A percentile compares a stretch with the other conserved stretches of the same genome.
Evolutionary conservation across 257 asterid genomes (phyloP).

Genomic region (Avicennia marina): DNA sequence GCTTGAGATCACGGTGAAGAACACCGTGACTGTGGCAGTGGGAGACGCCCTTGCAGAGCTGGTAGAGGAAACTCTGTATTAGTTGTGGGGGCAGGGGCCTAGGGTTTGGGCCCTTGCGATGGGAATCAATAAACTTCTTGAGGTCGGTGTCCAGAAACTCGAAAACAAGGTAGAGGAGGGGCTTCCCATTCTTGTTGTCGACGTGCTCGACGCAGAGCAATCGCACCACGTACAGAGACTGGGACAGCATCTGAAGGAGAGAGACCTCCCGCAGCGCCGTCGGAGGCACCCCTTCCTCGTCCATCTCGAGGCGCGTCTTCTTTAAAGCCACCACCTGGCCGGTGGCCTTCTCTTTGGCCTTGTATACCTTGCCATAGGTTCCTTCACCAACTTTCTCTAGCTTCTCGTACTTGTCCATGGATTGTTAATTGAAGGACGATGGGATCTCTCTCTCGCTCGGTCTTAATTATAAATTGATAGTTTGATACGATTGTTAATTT

Average conservation of each 20-base stretch:
- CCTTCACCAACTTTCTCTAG: slow-evolving; percentile 98
- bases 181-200: slow-evolving; percentile 81
- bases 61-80: slow-evolving; percentile 73
- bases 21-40: slow-evolving; percentile 98
- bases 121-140: slow-evolving; percentile 78
- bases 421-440: no score
- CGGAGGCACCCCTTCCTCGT: slow-evolving; percentile 94
- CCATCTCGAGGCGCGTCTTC: slow-evolving; percentile 97
- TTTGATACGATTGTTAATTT: no score
- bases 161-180: slow-evolving; percentile 81
- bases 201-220: slow-evolving; percentile 85
- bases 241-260: slow-evolving; percentile 96
- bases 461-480: no score
- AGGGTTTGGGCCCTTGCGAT: slow-evolving; percentile 79
- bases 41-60: slow-evolving; percentile 85
- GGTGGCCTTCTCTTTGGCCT: slow-evolving; percentile 82
- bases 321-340: slow-evolving; percentile 91
- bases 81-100: slow-evolving; percentile 56
- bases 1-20: slow-evolving; percentile 94
- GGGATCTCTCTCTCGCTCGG: no score
- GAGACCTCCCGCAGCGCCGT: slow-evolving; percentile 93
- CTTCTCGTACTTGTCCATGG: slow-evolving; percentile 77
- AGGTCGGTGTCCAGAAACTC: slow-evolving; percentile 94
- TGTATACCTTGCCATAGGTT: slow-evolving; percentile 95
- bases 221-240: slow-evolving; percentile 81